Conservation (phyloP, 805 yeast species). For the Ogataea nakhonphanomensis region DNA sequence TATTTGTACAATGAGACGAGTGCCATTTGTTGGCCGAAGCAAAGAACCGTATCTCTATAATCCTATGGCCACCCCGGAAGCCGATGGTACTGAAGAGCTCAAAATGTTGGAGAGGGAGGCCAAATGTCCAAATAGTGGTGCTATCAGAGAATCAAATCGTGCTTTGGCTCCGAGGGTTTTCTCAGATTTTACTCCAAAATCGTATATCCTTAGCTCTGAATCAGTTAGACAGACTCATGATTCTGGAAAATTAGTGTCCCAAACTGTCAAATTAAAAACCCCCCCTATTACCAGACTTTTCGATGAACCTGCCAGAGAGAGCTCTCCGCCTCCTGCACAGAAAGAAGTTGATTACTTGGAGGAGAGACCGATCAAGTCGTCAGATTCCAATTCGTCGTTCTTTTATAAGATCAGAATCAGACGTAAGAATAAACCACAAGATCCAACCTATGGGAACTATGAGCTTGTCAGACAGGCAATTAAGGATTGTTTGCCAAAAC, state of each 20-base stretch:
- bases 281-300: constrained; percentile 14
- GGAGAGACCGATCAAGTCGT: constrained; percentile 10
- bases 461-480: constrained; percentile 38
- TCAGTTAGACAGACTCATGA: constrained; percentile 19
- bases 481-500: constrained; percentile 28
- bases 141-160: constrained; percentile 15
- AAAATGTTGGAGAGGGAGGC: constrained; percentile 13
- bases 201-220: constrained; percentile 19
- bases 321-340: constrained; percentile 1
- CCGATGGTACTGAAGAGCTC: constrained; percentile 5
- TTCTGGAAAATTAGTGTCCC: constrained; percentile 21
- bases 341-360: constrained; percentile 1
- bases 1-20: constrained; percentile 25
- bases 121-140: constrained; percentile 12
- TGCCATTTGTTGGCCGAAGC: constrained; percentile 7
- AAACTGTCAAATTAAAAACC: constrained; percentile 12
- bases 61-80: constrained; percentile 2
- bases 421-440: constrained; percentile 18
- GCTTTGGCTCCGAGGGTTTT: constrained; percentile 12
- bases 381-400: constrained; percentile 15
- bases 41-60: constrained; percentile 13
- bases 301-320: constrained; percentile 10
- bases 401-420: constrained; percentile 30
- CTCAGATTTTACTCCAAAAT: constrained; percentile 17
- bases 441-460: constrained; percentile 30